Evolutionary conservation across 345 rosid genomes (phyloP).

Genomic region (Citrus medica): DNA sequence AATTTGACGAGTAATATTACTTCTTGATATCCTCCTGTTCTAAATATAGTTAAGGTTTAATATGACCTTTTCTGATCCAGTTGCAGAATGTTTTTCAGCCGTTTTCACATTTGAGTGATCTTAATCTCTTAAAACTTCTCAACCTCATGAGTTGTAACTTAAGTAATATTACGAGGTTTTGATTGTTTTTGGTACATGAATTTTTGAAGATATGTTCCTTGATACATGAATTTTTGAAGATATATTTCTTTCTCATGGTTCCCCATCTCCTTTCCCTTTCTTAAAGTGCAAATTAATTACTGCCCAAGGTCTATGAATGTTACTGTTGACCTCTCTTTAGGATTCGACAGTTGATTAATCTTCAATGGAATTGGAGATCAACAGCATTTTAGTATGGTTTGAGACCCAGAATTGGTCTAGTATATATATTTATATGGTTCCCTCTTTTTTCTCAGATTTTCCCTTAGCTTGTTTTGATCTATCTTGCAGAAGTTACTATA

Average conservation of each 20-base stretch:
- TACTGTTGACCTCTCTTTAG: not conserved
- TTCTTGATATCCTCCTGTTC: not conserved
- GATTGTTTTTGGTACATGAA: not conserved
- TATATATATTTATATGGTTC: not conserved
- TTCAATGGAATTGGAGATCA: not conserved
- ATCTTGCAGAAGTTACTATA: slow-evolving; percentile 78
- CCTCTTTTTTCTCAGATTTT: not conserved
- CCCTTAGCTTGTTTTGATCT: slow-evolving; percentile 8
- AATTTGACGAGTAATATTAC: not conserved
- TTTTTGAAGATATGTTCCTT: not conserved
- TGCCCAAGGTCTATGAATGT: not conserved
- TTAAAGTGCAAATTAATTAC: not conserved
- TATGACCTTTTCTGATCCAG: not conserved
- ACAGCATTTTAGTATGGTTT: not conserved
- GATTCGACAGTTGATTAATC: not conserved
- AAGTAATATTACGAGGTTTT: not conserved
- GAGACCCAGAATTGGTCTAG: not conserved
- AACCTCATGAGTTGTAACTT: not conserved
- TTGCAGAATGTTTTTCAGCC: not conserved
- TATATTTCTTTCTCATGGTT: not conserved
- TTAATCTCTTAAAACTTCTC: not conserved
- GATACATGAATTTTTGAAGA: not conserved
- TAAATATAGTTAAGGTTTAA: not conserved
- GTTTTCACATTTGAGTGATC: not conserved
- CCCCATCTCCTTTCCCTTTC: not conserved